A percentile compares a stretch with the other conserved stretches of the same genome.
phyloP scores from a whole-genome alignment of 164 flowering plant genomes.

The Nelumbo lutea region DNA sequence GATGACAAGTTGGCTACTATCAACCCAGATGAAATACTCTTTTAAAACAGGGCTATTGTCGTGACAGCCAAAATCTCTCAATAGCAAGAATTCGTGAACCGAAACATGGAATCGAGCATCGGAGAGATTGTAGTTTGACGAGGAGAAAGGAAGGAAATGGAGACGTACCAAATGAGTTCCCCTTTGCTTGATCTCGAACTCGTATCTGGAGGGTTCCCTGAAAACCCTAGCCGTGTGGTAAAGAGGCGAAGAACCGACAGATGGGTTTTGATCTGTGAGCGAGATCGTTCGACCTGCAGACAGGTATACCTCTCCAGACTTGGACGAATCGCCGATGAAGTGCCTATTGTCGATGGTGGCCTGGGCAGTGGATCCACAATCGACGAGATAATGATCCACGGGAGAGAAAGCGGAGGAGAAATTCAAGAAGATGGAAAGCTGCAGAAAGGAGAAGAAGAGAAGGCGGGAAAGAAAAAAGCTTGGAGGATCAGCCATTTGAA shows the following conservation, averaged over 20 bases:
- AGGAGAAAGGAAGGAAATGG: conserved; percentile 53
- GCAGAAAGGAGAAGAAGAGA: conserved; percentile 16
- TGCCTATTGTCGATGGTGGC: conserved; percentile 37
- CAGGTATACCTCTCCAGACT: conserved; percentile 15
- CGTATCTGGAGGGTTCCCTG: conserved; percentile 39
- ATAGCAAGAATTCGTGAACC: conserved; percentile 42
- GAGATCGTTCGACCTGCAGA: conserved; percentile 23
- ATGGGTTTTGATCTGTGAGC: conserved; percentile 22
- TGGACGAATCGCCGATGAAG: conserved; percentile 44
- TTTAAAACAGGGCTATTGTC: conserved; percentile 20
- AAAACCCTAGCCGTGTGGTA: conserved; percentile 61
- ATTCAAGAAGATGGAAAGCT: conserved; percentile 9
- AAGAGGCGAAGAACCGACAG: conserved; percentile 29
- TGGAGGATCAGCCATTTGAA: not conserved
- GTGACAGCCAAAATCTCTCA: conserved; percentile 35
- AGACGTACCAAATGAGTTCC: conserved; percentile 79
- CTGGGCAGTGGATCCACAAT: conserved; percentile 33
- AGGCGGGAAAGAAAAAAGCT: not conserved
- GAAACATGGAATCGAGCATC: conserved; percentile 54
- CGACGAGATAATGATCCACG: conserved; percentile 55
- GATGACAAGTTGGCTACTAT: conserved; percentile 36
- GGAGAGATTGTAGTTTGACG: conserved; percentile 14
- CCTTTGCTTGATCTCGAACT: conserved; percentile 37
- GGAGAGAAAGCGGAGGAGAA: conserved; percentile 43
- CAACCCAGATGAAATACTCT: conserved; percentile 56